phyloP scores from a whole-genome alignment of 345 rosid genomes.

The Anacardium occidentale region DNA sequence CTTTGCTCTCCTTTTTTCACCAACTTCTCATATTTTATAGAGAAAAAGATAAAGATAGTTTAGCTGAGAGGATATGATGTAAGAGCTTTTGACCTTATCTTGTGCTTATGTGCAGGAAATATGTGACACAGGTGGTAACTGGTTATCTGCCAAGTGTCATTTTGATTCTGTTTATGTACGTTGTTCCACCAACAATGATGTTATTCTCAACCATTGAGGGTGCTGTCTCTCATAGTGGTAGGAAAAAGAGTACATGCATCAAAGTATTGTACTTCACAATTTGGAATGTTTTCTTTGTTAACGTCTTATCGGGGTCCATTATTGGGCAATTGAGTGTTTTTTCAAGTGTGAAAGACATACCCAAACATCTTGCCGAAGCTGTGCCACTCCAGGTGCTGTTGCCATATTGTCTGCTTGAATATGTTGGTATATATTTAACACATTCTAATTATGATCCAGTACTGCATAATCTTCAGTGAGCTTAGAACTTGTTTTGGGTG shows the following conservation, averaged over 20 bases:
- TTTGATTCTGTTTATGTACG: conserved; percentile 55
- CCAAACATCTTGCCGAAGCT: conserved; percentile 63
- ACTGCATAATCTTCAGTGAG: not conserved
- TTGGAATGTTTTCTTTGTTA: conserved; percentile 93
- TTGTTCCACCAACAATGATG: conserved; percentile 94
- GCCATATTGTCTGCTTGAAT: conserved; percentile 9
- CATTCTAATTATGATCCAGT: not conserved
- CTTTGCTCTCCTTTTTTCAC: not conserved
- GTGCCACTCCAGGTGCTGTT: conserved; percentile 72
- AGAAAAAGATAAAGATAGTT: not conserved
- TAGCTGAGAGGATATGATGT: not conserved
- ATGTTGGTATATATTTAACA: not conserved
- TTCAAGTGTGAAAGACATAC: conserved; percentile 61
- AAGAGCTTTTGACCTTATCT: conserved; percentile 1
- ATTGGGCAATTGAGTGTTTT: conserved; percentile 51
- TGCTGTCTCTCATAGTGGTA: conserved; percentile 60
- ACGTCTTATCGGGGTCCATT: conserved; percentile 76
- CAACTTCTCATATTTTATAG: not conserved
- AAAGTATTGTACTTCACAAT: conserved; percentile 82
- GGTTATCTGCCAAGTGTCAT: conserved; percentile 98
- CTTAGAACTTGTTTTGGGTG: not conserved
- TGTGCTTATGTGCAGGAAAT: conserved; percentile 41
- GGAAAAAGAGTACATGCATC: conserved; percentile 82
- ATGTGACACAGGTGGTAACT: conserved; percentile 57
- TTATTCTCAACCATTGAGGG: conserved; percentile 78